Evolutionary conservation across 805 yeast genomes (phyloP).

Genomic region (Torulaspora indica): DNA sequence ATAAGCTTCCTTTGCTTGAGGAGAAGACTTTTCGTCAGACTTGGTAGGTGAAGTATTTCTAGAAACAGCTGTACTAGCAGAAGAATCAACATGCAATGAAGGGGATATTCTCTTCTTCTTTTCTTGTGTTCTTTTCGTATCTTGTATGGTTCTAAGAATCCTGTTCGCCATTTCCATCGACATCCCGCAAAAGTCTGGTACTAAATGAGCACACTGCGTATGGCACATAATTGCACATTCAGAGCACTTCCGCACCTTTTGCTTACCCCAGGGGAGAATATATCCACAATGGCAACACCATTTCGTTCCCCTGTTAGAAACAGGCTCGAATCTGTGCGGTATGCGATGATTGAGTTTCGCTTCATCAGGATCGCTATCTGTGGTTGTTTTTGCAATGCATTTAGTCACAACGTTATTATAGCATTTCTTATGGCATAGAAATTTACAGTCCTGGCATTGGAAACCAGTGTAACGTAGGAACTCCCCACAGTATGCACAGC

Average conservation of each 20-base stretch:
- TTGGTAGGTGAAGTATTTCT: conserved; percentile 17
- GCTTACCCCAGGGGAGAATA: conserved; percentile 89
- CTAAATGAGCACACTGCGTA: conserved; percentile 84
- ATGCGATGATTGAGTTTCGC: conserved; percentile 88
- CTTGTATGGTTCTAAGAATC: conserved; percentile 76
- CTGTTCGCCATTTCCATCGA: conserved; percentile 94
- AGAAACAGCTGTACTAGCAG: conserved; percentile 15
- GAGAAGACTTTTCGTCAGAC: conserved; percentile 1
- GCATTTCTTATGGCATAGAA: conserved; percentile 76
- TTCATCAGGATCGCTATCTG: conserved; percentile 66
- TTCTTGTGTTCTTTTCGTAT: conserved; percentile 48
- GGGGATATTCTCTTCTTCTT: conserved; percentile 21
- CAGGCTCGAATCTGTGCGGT: conserved; percentile 94
- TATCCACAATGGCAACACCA: conserved; percentile 99
- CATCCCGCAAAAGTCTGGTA: conserved; percentile 99
- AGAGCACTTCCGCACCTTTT: conserved; percentile 85
- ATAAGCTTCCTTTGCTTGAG: conserved; percentile 1
- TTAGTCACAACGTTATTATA: conserved; percentile 76
- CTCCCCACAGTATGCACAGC: conserved; percentile 96
- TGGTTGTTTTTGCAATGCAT: conserved; percentile 72
- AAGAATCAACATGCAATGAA: conserved; percentile 12
- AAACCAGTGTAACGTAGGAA: conserved; percentile 82
- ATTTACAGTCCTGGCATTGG: conserved; percentile 81
- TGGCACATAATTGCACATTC: conserved; percentile 96
- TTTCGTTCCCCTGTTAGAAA: conserved; percentile 87